phyloP scores from a whole-genome alignment of 805 yeast genomes.

The Nakazawaea sp. region DNA sequence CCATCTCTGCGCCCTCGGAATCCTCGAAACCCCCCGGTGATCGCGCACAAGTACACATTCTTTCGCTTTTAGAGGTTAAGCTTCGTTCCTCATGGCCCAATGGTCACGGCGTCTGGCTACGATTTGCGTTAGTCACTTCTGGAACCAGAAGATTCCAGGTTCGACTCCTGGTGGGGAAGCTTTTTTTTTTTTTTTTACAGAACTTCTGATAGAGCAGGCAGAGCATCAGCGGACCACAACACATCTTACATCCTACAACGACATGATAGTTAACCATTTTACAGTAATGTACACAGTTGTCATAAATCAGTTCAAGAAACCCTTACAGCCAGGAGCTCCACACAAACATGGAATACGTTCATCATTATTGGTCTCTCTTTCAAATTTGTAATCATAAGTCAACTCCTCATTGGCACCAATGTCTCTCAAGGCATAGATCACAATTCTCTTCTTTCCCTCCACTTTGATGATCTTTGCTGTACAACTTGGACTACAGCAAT shows the following conservation, averaged over 20 bases:
- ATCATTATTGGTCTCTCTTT: constrained; percentile 80
- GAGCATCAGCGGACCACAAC: too few species aligned
- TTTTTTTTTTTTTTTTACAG: constrained; percentile 16
- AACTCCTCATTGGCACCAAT: constrained; percentile 85
- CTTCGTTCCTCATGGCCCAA: constrained; percentile 64
- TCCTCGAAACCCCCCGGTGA: too few species aligned
- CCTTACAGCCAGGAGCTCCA: constrained; percentile 94
- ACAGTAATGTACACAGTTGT: too few species aligned
- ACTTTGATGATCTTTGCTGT: constrained; percentile 95
- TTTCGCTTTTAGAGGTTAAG: too few species aligned
- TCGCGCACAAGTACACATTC: too few species aligned
- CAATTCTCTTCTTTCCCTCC: constrained; percentile 90
- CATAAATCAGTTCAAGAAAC: constrained; percentile 67
- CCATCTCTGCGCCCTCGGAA: too few species aligned
- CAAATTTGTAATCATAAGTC: constrained; percentile 95
- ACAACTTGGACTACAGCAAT: constrained; percentile 96
- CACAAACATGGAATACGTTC: constrained; percentile 89
- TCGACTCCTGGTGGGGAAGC: constrained; percentile 49
- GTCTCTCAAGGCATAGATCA: constrained; percentile 86
- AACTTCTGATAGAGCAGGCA: too few species aligned
- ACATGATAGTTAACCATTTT: too few species aligned
- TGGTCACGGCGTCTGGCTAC: constrained; percentile 75
- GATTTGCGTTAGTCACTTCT: constrained; percentile 25
- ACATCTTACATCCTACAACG: too few species aligned
- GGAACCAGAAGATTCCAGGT: constrained; percentile 44